Evolutionary conservation across 345 rosid genomes (phyloP).

Genomic region (Euphorbia pulcherrima): DNA sequence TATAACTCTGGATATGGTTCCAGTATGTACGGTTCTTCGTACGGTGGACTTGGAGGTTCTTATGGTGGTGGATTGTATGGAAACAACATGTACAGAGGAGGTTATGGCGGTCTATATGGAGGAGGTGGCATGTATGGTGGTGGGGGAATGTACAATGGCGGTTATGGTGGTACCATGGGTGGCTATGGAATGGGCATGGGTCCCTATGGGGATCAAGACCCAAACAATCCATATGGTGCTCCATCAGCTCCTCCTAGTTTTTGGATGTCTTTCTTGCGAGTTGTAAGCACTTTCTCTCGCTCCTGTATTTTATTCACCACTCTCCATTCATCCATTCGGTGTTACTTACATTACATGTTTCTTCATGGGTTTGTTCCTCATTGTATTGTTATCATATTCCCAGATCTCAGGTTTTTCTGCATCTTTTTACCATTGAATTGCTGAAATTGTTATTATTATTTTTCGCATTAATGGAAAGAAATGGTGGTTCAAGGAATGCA

Average conservation of each 20-base stretch:
- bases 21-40: conserved; percentile 54
- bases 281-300: conserved; percentile 44
- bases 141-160: conserved; percentile 50
- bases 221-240: conserved; percentile 72
- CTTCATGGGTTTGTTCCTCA: not conserved
- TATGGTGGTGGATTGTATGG: conserved; percentile 72
- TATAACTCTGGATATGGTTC: conserved; percentile 70
- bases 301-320: not conserved
- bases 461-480: not conserved
- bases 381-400: not conserved
- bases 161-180: conserved; percentile 82
- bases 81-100: conserved; percentile 73
- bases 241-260: conserved; percentile 96
- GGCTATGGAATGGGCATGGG: conserved; percentile 87
- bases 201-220: conserved; percentile 88
- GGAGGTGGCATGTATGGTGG: conserved; percentile 59
- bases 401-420: not conserved
- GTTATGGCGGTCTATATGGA: conserved; percentile 76
- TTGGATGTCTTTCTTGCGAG: conserved; percentile 91
- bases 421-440: not conserved
- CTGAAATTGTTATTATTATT: not conserved
- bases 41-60: conserved; percentile 54
- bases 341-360: not conserved
- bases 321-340: not conserved
- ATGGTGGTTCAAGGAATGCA: not conserved